Evolutionary conservation across 75 land plant genomes (phyloP).

Genomic region (Ceratopteris richardii): DNA sequence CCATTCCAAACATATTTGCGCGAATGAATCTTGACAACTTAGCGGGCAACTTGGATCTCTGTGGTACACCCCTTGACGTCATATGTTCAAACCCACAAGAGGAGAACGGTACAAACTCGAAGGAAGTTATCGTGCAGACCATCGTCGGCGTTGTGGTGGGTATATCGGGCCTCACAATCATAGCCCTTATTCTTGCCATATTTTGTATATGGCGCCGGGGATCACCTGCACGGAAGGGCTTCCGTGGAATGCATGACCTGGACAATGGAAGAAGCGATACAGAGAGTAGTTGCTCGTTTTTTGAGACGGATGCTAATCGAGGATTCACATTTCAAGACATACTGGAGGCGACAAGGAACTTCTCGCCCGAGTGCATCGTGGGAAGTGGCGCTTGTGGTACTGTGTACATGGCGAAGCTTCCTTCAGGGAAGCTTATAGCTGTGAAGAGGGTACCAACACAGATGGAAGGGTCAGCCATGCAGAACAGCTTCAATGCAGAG

Average conservation of each 20-base stretch:
- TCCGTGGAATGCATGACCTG: slow-evolving; percentile 28
- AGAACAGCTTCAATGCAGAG: slow-evolving; percentile 66
- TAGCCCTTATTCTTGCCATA: not conserved
- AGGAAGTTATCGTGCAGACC: not conserved
- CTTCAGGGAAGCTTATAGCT: slow-evolving; percentile 36
- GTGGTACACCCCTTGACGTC: slow-evolving; percentile 38
- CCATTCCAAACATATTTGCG: slow-evolving; percentile 56
- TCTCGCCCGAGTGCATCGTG: slow-evolving; percentile 32
- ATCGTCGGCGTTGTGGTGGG: not conserved
- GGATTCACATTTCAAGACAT: slow-evolving; percentile 28
- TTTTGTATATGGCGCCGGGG: slow-evolving; percentile 17
- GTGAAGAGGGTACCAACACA: slow-evolving; percentile 37
- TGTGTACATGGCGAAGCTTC: slow-evolving; percentile 48
- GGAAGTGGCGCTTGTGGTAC: slow-evolving; percentile 64
- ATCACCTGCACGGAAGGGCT: slow-evolving; percentile 6
- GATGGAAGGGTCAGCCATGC: slow-evolving; percentile 16
- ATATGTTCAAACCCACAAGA: not conserved
- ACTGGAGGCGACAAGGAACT: slow-evolving; percentile 42
- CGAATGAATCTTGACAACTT: slow-evolving; percentile 50
- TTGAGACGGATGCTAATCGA: slow-evolving; percentile 18
- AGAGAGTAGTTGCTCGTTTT: not conserved
- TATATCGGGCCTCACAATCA: not conserved
- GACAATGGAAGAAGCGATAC: slow-evolving; percentile 7
- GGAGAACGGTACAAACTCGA: slow-evolving; percentile 12
- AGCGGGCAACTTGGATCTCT: slow-evolving; percentile 47